Evolutionary conservation across 164 flowering plant species (phyloP).

Genomic region (Euptelea pleiosperma): DNA sequence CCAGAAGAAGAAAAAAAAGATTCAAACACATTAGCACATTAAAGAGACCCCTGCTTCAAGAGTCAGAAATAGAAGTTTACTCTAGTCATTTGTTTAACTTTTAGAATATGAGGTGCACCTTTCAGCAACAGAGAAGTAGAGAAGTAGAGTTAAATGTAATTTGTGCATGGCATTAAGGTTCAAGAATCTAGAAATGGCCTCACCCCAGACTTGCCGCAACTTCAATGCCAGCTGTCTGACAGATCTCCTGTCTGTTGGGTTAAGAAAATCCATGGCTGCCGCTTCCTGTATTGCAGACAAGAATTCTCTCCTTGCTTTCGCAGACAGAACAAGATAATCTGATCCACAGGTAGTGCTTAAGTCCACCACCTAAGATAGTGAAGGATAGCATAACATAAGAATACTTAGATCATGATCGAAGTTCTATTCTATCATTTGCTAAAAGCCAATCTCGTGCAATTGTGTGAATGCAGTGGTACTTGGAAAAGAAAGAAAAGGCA

Average conservation of each 20-base stretch:
- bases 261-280: slow-evolving; percentile 40
- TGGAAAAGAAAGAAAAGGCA: background rate
- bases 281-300: slow-evolving; percentile 65
- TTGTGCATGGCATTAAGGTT: background rate
- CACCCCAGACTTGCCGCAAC: slow-evolving; percentile 74
- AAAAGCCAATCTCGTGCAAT: background rate
- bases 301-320: slow-evolving; percentile 52
- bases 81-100: too few relatives aligned
- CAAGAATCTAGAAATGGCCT: slow-evolving; percentile 14
- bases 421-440: slow-evolving; percentile 2
- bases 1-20: too few relatives aligned
- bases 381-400: background rate
- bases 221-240: slow-evolving; percentile 47
- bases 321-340: slow-evolving; percentile 42
- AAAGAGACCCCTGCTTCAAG: too few relatives aligned
- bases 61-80: too few relatives aligned
- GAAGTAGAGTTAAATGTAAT: background rate
- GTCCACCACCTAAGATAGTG: slow-evolving; percentile 52
- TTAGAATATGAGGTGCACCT: too few relatives aligned
- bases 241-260: slow-evolving; percentile 52
- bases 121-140: too few relatives aligned
- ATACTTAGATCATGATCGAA: background rate
- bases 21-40: too few relatives aligned
- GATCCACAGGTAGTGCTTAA: slow-evolving; percentile 52
- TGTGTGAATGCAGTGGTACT: too few relatives aligned